A percentile compares a stretch with the other conserved stretches of the same genome.
These are phyloP conservation scores for Oemleria cerasiformis DNA, from an alignment of 306 rosid genomes.

Conservation along the genomic window DNA sequence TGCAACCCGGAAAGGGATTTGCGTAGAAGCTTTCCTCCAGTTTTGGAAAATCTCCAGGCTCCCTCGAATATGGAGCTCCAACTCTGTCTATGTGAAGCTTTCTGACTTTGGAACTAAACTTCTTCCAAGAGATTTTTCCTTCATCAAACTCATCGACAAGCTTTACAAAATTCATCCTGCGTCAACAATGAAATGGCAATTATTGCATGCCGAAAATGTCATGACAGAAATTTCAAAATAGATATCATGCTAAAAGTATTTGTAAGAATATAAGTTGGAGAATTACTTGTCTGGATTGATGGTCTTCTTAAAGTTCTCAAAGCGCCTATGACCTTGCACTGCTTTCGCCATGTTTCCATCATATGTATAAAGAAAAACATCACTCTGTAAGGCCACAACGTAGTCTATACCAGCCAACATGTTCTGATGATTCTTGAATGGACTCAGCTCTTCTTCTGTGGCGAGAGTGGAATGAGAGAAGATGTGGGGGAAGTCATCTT, in stretches of 20 bases:
- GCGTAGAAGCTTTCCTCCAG: conserved; percentile 96
- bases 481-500: conserved; percentile 73
- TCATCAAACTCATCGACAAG: conserved; percentile 77
- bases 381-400: conserved; percentile 88
- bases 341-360: conserved; percentile 99
- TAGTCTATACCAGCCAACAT: conserved; percentile 98
- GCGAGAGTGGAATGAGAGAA: conserved; percentile 82
- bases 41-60: conserved; percentile 82
- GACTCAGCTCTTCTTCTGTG: conserved; percentile 63
- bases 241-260: conserved; percentile 10
- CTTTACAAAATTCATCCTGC: conserved; percentile 85
- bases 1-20: conserved; percentile 85
- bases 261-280: conserved; percentile 18
- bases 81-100: conserved; percentile 61
- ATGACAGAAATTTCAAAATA: conserved; percentile 12
- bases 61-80: conserved; percentile 77
- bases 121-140: conserved; percentile 78
- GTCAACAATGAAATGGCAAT: conserved; percentile 23
- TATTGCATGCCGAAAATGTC: conserved; percentile 4
- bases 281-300: conserved; percentile 92
- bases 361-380: conserved; percentile 75
- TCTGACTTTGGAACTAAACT: conserved; percentile 76
- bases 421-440: conserved; percentile 85
- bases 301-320: conserved; percentile 88
- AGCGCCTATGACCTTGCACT: conserved; percentile 96